A percentile compares a stretch with the other conserved stretches of the same genome.
These are phyloP conservation scores for Platanthera guangdongensis DNA, from an alignment of 106 monocot species.

Conservation along the genomic window DNA sequence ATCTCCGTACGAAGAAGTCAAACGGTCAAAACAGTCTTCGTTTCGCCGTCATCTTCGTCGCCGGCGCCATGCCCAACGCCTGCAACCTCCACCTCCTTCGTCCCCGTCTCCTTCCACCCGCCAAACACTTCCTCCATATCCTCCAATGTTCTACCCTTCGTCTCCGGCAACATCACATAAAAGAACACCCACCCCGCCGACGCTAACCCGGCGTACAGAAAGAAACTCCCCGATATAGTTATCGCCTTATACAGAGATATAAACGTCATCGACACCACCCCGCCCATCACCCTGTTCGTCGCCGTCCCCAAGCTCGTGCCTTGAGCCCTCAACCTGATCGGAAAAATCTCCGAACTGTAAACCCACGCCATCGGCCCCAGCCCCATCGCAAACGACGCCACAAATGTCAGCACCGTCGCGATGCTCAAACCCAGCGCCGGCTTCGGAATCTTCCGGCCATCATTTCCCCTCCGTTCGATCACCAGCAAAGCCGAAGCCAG, in stretches of 20 bases:
- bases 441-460: slow-evolving; percentile 1
- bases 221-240: slow-evolving; percentile 32
- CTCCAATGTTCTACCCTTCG: slow-evolving; percentile 28
- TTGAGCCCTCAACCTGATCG: slow-evolving; percentile 30
- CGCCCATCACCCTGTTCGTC: slow-evolving; percentile 24
- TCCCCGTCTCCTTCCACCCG: not conserved
- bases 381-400: slow-evolving; percentile 36
- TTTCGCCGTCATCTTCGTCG: not conserved
- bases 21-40: not conserved
- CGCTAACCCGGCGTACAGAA: slow-evolving; percentile 28
- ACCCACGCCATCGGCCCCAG: slow-evolving; percentile 43
- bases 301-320: slow-evolving; percentile 23
- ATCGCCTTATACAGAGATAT: slow-evolving; percentile 32
- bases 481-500: slow-evolving; percentile 28
- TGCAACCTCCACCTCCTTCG: not conserved
- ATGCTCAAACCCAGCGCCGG: slow-evolving; percentile 19
- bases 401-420: slow-evolving; percentile 14
- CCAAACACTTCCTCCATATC: slow-evolving; percentile 31
- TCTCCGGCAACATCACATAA: slow-evolving; percentile 31
- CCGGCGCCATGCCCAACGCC: not conserved
- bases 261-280: slow-evolving; percentile 26
- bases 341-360: slow-evolving; percentile 45
- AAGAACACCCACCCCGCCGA: slow-evolving; percentile 22
- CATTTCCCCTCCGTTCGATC: slow-evolving; percentile 17
- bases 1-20: too few relatives aligned